A percentile compares a stretch with the other conserved stretches of the same genome.
Evolutionary conservation across 2,329 filamentous ascomycete species (phyloP).

Genomic region (Sarocladium brachiariae): DNA sequence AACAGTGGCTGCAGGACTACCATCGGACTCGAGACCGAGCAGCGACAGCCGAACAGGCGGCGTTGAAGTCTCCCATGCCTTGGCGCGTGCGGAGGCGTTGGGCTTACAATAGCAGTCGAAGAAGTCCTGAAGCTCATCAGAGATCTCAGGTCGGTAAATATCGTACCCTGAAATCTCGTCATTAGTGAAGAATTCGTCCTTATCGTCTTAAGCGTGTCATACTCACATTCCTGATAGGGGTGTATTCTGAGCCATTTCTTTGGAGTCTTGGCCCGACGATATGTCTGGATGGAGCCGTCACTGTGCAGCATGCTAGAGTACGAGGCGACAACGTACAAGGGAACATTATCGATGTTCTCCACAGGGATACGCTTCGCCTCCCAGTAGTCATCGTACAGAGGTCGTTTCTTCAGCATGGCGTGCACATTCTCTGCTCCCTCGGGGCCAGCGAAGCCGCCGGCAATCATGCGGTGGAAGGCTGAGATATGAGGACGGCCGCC

Average conservation of each 20-base stretch:
- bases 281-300: slow-evolving; percentile 24
- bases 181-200: slow-evolving; percentile 28
- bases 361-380: slow-evolving; percentile 18
- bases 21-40: not conserved
- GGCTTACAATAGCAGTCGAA: not conserved
- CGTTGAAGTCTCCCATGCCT: not conserved
- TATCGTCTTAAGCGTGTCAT: slow-evolving; percentile 26
- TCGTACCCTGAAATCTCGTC: not conserved
- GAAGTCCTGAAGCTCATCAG: not conserved
- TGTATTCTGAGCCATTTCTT: slow-evolving; percentile 31
- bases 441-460: too few relatives aligned
- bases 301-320: slow-evolving; percentile 19
- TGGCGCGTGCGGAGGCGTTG: not conserved
- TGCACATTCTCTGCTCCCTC: slow-evolving; percentile 17
- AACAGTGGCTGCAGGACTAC: not conserved
- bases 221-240: slow-evolving; percentile 37
- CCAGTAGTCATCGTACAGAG: slow-evolving; percentile 18
- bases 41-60: not conserved
- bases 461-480: slow-evolving; percentile 14
- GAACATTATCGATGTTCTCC: slow-evolving; percentile 16
- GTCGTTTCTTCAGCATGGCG: slow-evolving; percentile 14
- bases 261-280: slow-evolving; percentile 24
- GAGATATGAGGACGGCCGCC: slow-evolving; percentile 18
- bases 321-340: slow-evolving; percentile 18
- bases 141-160: not conserved